Base-by-base conservation (phyloP, 2,329 filamentous ascomycete genomes). In the Fusarium coicis region DNA sequence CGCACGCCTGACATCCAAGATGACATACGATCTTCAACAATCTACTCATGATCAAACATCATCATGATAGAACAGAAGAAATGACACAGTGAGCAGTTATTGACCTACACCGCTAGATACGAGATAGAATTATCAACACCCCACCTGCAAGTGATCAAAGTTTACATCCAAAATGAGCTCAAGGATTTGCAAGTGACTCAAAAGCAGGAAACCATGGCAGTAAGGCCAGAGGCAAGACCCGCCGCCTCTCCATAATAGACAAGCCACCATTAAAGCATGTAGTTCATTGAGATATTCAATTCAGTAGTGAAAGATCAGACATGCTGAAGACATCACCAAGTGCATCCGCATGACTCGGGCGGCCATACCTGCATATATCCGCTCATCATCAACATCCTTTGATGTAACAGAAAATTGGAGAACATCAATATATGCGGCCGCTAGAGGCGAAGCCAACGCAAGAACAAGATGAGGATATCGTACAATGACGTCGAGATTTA, bases 401-500 rank as follows among this genome's bases (percentile, higher is more conserved):
- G 14, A 42, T 53, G 56, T 15, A 43, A 50, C 40, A 43, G 32
- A 23, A 44, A 40, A 30, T 19, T 15, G 28, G 40, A 40, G n/a
- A 36, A 36, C 4, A 56, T 30, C n/a, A 39, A 26, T 34, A n/a
- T 36, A 18, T 57, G 36, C 52, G 49, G 55, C 57, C 56, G 34
- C 49, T 19, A 37, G 46, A 68, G 44, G 47, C 53, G 53, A 59
- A 18, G 57, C 30, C 44, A 54, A 57, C 55, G 21, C 23, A 55
- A 42, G 36, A 34, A 40, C 30, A 57, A 37, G 19, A 53, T 30
- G 56, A 53, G 18, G 19, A n/a, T 53, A 54, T 74, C 43, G 56
- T 70, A 46, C 21, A 55, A 63, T 73, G 70, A 73, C 70, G 62
- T 73, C 54, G 66, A 39, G 66, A 74, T 73, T 57, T 74, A 74